Percentiles rank a stretch among this genome's conserved stretches.
These are phyloP conservation scores for Plenodomus biglobosus DNA, from an alignment of 2,329 filamentous ascomycete genomes.

Conservation along the genomic window DNA sequence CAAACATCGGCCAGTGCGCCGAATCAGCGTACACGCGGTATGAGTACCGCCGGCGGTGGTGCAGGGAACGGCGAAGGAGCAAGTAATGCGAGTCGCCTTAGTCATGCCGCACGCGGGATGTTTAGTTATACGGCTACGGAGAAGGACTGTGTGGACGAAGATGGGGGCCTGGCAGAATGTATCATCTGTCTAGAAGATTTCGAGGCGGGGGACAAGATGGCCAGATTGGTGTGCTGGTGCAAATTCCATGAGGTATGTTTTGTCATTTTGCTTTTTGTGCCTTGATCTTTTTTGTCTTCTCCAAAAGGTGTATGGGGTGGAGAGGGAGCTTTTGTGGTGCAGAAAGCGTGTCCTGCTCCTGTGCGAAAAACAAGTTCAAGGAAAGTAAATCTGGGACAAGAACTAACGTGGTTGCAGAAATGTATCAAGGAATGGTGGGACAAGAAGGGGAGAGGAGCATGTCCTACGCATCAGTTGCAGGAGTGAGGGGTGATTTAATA, in stretches of 20 bases:
- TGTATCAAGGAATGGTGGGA: constrained; percentile 65
- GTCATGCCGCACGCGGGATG: constrained; percentile 45
- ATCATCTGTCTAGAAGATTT: constrained; percentile 68
- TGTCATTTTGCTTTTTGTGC: background rate
- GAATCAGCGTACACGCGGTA: constrained; percentile 34
- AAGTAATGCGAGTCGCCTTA: constrained; percentile 26
- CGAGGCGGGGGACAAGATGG: constrained; percentile 60
- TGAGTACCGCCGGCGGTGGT: constrained; percentile 25
- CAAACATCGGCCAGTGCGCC: constrained; percentile 32
- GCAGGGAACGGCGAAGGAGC: constrained; percentile 27
- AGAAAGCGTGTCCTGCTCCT: too few species aligned
- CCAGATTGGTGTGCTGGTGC: constrained; percentile 63
- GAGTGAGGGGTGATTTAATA: constrained; percentile 25
- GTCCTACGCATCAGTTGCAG: constrained; percentile 60
- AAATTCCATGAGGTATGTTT: constrained; percentile 59
- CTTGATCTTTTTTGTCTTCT: background rate
- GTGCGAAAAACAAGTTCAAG: too few species aligned
- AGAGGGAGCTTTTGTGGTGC: background rate
- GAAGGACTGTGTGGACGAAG: constrained; percentile 63
- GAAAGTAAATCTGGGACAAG: too few species aligned
- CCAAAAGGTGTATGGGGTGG: background rate
- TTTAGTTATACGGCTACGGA: constrained; percentile 60
- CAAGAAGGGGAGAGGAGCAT: constrained; percentile 56
- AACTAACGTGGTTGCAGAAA: constrained; percentile 22
- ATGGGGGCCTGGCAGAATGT: constrained; percentile 57